Conservation (phyloP, 345 rosid genomes). For the Syzygium jambos region DNA sequence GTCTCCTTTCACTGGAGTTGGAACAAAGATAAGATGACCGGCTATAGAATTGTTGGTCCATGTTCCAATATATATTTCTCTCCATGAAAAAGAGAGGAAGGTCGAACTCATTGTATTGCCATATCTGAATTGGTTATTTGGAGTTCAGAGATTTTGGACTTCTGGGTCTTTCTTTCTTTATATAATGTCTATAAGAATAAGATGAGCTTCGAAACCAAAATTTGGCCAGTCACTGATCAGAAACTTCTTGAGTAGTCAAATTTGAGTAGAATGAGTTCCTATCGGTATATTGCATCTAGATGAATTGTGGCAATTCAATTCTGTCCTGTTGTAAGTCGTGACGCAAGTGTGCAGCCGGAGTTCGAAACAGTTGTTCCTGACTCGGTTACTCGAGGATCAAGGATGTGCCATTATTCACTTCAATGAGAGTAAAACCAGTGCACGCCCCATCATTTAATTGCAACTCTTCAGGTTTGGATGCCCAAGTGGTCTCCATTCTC, state of each 20-base stretch:
- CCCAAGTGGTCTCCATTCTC: background rate
- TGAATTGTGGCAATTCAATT: too few relatives aligned
- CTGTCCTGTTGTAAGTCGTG: too few relatives aligned
- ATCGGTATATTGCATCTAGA: background rate
- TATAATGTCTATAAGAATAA: background rate
- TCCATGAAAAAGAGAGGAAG: background rate
- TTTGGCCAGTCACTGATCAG: background rate
- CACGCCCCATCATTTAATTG: background rate
- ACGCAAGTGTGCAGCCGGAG: background rate
- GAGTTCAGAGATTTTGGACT: background rate
- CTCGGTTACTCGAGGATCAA: background rate
- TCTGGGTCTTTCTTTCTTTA: background rate
- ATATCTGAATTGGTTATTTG: background rate
- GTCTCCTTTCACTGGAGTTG: background rate
- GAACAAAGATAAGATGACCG: background rate
- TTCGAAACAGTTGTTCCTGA: background rate
- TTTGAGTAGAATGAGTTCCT: background rate
- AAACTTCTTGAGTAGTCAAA: background rate
- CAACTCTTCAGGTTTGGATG: background rate
- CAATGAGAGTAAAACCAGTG: background rate
- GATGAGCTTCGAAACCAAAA: background rate
- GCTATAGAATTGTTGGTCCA: background rate
- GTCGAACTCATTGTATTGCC: background rate
- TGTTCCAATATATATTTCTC: background rate
- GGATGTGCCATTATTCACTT: too few relatives aligned